Percentiles rank a stretch among this genome's conserved stretches.
phyloP scores from a whole-genome alignment of 257 asterid genomes.

The Thymus quinquecostatus region DNA sequence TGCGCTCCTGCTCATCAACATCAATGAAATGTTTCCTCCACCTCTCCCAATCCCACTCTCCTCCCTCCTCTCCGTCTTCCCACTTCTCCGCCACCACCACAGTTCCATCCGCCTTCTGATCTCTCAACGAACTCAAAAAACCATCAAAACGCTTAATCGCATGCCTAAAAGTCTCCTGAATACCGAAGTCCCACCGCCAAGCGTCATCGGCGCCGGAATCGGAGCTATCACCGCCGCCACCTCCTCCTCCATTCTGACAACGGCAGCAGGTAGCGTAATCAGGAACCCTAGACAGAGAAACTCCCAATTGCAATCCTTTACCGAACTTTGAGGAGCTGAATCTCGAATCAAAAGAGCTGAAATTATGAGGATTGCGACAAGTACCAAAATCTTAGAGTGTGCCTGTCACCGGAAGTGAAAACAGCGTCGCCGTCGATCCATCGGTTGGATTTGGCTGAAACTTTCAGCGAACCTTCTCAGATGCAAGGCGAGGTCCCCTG shows the following conservation, averaged over 20 bases:
- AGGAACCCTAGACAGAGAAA: constrained; percentile 48
- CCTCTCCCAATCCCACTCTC: constrained; percentile 94
- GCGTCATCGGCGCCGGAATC: constrained; percentile 44
- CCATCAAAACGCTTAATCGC: constrained; percentile 59
- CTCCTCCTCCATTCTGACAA: constrained; percentile 46
- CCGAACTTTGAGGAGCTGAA: constrained; percentile 43
- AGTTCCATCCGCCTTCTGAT: constrained; percentile 40
- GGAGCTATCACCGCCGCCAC: constrained; percentile 38
- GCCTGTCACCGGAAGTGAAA: too few species aligned
- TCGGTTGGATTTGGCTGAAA: too few species aligned
- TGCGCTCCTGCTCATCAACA: constrained; percentile 84
- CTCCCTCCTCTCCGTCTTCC: constrained; percentile 51
- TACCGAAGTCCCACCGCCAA: constrained; percentile 68
- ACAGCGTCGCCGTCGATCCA: too few species aligned
- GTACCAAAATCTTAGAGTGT: too few species aligned
- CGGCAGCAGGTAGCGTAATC: constrained; percentile 56
- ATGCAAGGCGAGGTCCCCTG: too few species aligned
- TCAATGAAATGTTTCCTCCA: constrained; percentile 80
- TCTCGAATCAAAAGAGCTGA: constrained; percentile 40
- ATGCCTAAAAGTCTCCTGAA: constrained; percentile 61
- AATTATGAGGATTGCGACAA: constrained; percentile 43
- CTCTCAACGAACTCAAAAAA: constrained; percentile 52
- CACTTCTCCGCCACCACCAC: constrained; percentile 34
- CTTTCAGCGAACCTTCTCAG: too few species aligned
- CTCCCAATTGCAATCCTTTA: constrained; percentile 40